These are phyloP conservation scores for Yueomyces sp. DNA, from an alignment of 805 yeast species.

Conservation along the genomic window DNA sequence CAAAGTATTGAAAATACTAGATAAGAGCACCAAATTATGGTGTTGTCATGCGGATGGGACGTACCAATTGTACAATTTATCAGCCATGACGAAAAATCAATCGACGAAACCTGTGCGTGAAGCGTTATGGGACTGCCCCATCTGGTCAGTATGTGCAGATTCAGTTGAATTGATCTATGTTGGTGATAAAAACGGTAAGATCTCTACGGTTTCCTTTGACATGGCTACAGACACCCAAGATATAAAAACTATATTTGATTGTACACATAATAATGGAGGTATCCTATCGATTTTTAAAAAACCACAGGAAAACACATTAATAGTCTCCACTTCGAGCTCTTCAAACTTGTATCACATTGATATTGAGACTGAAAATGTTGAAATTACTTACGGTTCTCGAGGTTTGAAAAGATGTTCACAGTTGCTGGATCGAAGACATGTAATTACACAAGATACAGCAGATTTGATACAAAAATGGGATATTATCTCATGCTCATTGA, in stretches of 20 bases:
- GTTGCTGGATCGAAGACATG: slow-evolving; percentile 60
- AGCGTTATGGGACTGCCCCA: background rate
- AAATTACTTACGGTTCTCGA: no score
- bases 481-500: slow-evolving; percentile 35
- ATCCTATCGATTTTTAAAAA: no score
- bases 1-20: slow-evolving; percentile 43
- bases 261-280: background rate
- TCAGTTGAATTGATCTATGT: background rate
- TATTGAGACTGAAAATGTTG: slow-evolving; percentile 7
- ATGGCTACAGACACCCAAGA: background rate
- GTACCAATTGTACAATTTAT: background rate
- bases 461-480: slow-evolving; percentile 56
- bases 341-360: slow-evolving; percentile 7
- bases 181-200: background rate
- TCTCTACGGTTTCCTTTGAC: background rate
- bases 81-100: background rate
- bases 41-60: background rate
- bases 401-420: slow-evolving; percentile 47
- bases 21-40: slow-evolving; percentile 32
- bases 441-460: slow-evolving; percentile 53
- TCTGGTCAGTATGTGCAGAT: background rate
- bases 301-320: no score
- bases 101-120: background rate
- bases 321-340: slow-evolving; percentile 8
- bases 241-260: background rate